Evolutionary conservation across 108 stramenopile species (phyloP).

Genomic region (Epipyxis sp.): DNA sequence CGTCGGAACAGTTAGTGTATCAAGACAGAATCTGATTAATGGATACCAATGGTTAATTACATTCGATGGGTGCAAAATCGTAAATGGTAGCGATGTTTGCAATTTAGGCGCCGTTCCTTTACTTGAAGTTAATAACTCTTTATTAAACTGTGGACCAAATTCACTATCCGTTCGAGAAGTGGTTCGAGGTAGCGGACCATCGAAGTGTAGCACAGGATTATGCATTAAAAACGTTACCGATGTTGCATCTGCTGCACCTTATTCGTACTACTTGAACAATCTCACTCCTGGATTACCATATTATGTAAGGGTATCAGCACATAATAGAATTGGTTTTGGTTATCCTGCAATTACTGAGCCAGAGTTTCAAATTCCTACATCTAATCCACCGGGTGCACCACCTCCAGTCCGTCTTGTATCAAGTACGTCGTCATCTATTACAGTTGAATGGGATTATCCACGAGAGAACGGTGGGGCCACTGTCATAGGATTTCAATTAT

Average conservation of each 20-base stretch:
- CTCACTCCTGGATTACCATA: slow-evolving; percentile 60
- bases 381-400: slow-evolving; percentile 66
- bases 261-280: slow-evolving; percentile 50
- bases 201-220: slow-evolving; percentile 51
- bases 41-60: slow-evolving; percentile 21
- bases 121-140: slow-evolving; percentile 44
- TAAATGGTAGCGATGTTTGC: slow-evolving; percentile 59
- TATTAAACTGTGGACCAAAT: slow-evolving; percentile 52
- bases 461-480: slow-evolving; percentile 65
- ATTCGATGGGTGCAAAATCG: slow-evolving; percentile 21
- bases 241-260: slow-evolving; percentile 53
- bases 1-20: slow-evolving; percentile 64
- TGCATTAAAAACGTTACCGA: slow-evolving; percentile 55
- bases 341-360: slow-evolving; percentile 36
- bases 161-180: slow-evolving; percentile 38
- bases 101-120: slow-evolving; percentile 64
- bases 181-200: slow-evolving; percentile 54
- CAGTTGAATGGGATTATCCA: slow-evolving; percentile 67
- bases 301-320: slow-evolving; percentile 66
- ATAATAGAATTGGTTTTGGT: slow-evolving; percentile 48
- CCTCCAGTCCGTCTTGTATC: slow-evolving; percentile 60
- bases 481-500: slow-evolving; percentile 74
- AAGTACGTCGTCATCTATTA: slow-evolving; percentile 63
- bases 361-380: slow-evolving; percentile 40
- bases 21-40: slow-evolving; percentile 47